Conservation (phyloP, 2,329 filamentous ascomycete species). For the Penicillium concentricum region DNA sequence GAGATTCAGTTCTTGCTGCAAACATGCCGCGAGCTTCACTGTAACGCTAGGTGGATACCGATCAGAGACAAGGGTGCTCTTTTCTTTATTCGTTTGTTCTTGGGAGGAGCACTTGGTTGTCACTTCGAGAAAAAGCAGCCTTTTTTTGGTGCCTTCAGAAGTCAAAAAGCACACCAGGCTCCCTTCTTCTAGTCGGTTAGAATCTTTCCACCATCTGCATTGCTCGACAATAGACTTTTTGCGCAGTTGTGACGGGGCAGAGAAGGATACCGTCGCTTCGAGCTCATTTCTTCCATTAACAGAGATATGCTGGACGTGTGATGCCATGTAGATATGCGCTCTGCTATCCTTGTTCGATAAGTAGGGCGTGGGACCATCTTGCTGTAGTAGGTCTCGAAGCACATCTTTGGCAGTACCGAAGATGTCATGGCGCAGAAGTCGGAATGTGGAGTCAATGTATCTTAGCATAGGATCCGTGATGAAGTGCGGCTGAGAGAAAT, state of each 20-base stretch:
- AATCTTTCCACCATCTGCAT: constrained; percentile 12
- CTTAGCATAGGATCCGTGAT: constrained; percentile 5
- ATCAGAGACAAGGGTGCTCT: constrained; percentile 9
- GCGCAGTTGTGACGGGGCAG: background rate
- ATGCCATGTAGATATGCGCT: constrained; percentile 4
- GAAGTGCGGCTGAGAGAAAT: constrained; percentile 10
- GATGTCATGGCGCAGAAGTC: constrained; percentile 11
- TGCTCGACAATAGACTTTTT: constrained; percentile 6
- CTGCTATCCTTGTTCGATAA: background rate
- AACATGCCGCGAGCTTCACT: constrained; percentile 9
- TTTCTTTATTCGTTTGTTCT: background rate
- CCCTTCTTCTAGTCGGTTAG: constrained; percentile 9
- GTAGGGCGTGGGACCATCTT: background rate
- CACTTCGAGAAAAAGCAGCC: constrained; percentile 9
- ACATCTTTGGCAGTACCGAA: constrained; percentile 9
- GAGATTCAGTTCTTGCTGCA: background rate
- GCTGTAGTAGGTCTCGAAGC: constrained; percentile 3
- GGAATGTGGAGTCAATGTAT: constrained; percentile 14
- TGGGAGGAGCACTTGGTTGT: constrained; percentile 5
- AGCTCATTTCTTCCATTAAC: constrained; percentile 9
- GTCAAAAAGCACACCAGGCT: constrained; percentile 7
- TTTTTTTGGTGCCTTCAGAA: background rate
- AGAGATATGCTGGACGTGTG: background rate
- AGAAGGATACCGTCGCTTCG: constrained; percentile 6
- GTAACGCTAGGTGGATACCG: constrained; percentile 2